A percentile compares a stretch with the other conserved stretches of the same genome.
Conservation (phyloP, 306 rosid genomes). For the Calophaca sinica region DNA sequence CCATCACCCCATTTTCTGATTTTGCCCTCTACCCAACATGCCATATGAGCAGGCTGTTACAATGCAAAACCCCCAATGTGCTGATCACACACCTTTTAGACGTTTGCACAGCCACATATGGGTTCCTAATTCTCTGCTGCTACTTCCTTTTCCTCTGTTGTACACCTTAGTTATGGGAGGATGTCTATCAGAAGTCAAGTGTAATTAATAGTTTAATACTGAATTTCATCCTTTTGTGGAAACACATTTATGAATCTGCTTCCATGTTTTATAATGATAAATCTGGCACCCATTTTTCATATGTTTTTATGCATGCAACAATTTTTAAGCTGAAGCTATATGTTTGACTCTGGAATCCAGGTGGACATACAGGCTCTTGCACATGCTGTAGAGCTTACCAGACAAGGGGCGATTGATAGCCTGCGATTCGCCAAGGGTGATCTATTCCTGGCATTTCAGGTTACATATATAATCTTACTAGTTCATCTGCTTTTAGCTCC, state of each 20-base stretch:
- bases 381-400: conserved; percentile 97
- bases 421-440: conserved; percentile 96
- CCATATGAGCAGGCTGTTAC: too few relatives aligned
- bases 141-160: conserved; percentile 4
- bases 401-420: conserved; percentile 99
- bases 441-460: conserved; percentile 95
- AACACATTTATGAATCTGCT: conserved; percentile 19
- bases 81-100: background rate
- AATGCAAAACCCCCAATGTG: too few relatives aligned
- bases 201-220: background rate
- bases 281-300: conserved; percentile 15
- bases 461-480: conserved; percentile 41
- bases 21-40: too few relatives aligned
- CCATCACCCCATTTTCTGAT: too few relatives aligned
- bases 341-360: conserved; percentile 63
- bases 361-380: conserved; percentile 99
- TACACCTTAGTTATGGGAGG: conserved; percentile 18
- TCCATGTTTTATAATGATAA: background rate
- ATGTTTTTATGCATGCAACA: conserved; percentile 30
- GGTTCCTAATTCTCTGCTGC: background rate
- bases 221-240: conserved; percentile 28
- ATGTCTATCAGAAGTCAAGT: background rate
- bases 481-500: conserved; percentile 24
- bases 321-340: conserved; percentile 28
- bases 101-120: background rate